Base-by-base conservation (phyloP, 148 eudicot species). In the Gaultheria prostrata region DNA sequence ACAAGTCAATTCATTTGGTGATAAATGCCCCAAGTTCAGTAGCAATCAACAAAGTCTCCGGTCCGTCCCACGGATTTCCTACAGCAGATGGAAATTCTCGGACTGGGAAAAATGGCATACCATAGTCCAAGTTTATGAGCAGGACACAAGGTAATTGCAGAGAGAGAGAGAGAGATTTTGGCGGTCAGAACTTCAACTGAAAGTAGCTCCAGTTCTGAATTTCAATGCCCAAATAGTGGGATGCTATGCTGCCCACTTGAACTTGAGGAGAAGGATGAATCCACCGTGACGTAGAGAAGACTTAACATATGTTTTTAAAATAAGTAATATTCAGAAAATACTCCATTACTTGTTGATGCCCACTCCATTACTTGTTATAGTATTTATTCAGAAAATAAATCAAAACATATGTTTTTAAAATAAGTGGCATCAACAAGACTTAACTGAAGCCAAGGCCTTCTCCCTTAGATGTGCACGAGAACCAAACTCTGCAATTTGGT, bases 391-490 rank as follows among this genome's bases (percentile, higher is more conserved):
- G 50, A 61, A 72, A 48, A 21, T 33, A 21, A 77, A 48, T 9
- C 76, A 65, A 63, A 72, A 59, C 21, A 35, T 10, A 1, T 11
- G 39, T 70, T 9, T 61, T 49, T 33, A 20, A 69, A 15, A 18
- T 20, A 78, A 21, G 21, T 2, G 48, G 20, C 39, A 80, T 51
- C 15, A 65, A 8, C 30, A 81, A 67, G 70, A 85, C 89, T 74
- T 49, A 86, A 92, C 95, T 83, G 90, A 85, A 63, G 95, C 92
- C 86, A 92, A 88, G 87, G 95, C 95, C 90, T 89, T 90, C 86
- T 90, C 92, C 86, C 91, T 93, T 50, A 92, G 92, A 91, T 92
- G 95, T 78, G 95, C 93, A 77, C 95, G 95, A 86, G 95, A 92
- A 88, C 95, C 95, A 86, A 92, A 92, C 39, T 91, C 92, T 74